Percentiles rank a stretch among this genome's conserved stretches.
Evolutionary conservation across 108 stramenopile species (phyloP).

Genomic region (Discostella stelligeroides): DNA sequence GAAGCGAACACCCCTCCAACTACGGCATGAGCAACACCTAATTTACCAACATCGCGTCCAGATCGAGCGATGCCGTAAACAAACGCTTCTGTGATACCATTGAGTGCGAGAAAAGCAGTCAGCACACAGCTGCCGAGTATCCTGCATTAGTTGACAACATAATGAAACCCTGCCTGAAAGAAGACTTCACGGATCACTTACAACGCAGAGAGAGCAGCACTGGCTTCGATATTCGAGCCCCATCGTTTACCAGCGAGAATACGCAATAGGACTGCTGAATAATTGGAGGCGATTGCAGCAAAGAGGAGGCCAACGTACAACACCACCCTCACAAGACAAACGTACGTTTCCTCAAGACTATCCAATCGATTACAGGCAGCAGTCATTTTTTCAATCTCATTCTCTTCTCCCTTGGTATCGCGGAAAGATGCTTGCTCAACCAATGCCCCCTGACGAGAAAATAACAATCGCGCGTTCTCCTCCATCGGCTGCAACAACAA

Average conservation of each 20-base stretch:
- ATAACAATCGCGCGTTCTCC: conserved; percentile 86
- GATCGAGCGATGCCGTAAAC: conserved; percentile 77
- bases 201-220: conserved; percentile 76
- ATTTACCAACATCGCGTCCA: conserved; percentile 60
- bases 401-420: neutral
- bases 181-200: conserved; percentile 11
- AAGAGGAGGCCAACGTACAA: conserved; percentile 79
- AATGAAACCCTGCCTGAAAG: neutral
- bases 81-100: conserved; percentile 96
- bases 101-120: conserved; percentile 88
- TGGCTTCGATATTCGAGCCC: conserved; percentile 72
- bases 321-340: conserved; percentile 66
- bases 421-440: conserved; percentile 11
- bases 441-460: conserved; percentile 60
- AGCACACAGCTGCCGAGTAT: conserved; percentile 76
- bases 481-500: conserved; percentile 88
- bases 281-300: conserved; percentile 73
- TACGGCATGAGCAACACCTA: conserved; percentile 67
- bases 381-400: neutral
- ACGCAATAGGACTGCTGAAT: conserved; percentile 70
- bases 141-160: neutral
- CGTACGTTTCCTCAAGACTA: conserved; percentile 50
- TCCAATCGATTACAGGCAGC: conserved; percentile 13
- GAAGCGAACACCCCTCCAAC: conserved; percentile 75
- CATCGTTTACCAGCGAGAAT: conserved; percentile 75